These are phyloP conservation scores for Gracilaria caudata DNA, from an alignment of 23 red algal species.

Conservation along the genomic window DNA sequence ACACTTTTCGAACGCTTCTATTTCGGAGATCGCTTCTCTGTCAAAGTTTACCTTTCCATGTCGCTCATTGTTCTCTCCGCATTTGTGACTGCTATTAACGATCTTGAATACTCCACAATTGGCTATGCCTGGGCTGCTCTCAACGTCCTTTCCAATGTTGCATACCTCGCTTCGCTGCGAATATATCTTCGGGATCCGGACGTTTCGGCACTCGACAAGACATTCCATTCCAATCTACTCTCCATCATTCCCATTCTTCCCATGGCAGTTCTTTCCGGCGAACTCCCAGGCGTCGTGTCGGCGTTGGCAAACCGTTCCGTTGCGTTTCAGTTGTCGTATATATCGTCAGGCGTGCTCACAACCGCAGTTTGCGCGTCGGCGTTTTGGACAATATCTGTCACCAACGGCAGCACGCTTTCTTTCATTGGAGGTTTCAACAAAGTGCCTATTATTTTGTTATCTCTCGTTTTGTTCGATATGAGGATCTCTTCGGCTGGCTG, in stretches of 20 bases:
- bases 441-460: conserved; percentile 85
- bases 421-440: conserved; percentile 97
- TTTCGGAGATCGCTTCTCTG: conserved; percentile 70
- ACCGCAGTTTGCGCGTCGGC: conserved; percentile 82
- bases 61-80: conserved; percentile 73
- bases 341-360: conserved; percentile 77
- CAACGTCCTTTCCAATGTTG: conserved; percentile 89
- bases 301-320: conserved; percentile 26
- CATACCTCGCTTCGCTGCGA: conserved; percentile 79
- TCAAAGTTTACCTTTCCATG: conserved; percentile 71
- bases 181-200: conserved; percentile 65
- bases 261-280: conserved; percentile 66
- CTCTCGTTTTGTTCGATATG: conserved; percentile 81
- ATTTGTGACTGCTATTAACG: conserved; percentile 81
- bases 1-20: conserved; percentile 78
- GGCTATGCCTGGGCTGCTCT: conserved; percentile 89
- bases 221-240: conserved; percentile 81
- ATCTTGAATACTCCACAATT: conserved; percentile 78
- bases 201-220: conserved; percentile 72
- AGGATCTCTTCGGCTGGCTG: conserved; percentile 70
- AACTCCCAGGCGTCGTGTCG: conserved; percentile 48
- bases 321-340: conserved; percentile 58
- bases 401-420: conserved; percentile 82
- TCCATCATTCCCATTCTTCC: conserved; percentile 83
- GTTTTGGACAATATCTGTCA: conserved; percentile 84